These are phyloP conservation scores for Penicillium cataractarum DNA, from an alignment of 495 filamentous ascomycete genomes.

Conservation along the genomic window DNA sequence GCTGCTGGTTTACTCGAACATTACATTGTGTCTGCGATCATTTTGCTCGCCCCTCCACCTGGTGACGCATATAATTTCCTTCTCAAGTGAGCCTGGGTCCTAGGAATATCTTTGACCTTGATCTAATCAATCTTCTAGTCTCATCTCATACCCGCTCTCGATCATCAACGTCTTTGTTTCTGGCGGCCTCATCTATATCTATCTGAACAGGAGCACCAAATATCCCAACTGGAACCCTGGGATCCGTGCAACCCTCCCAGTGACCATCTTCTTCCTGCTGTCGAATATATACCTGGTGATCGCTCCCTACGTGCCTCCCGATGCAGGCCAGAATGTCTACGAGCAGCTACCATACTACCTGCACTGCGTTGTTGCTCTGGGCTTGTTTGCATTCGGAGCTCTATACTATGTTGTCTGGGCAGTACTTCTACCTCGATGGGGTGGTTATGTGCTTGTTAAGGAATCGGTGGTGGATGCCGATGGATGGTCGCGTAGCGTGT, in stretches of 20 bases:
- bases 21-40: slow-evolving; percentile 60
- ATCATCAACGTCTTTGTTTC: slow-evolving; percentile 65
- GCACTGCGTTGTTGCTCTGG: slow-evolving; percentile 61
- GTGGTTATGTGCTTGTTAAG: slow-evolving; percentile 62
- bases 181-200: slow-evolving; percentile 58
- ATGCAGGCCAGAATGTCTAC: slow-evolving; percentile 58
- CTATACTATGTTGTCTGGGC: slow-evolving; percentile 63
- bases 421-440: slow-evolving; percentile 52
- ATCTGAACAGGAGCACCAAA: slow-evolving; percentile 48
- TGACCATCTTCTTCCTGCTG: slow-evolving; percentile 59
- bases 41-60: slow-evolving; percentile 65
- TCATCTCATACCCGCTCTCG: slow-evolving; percentile 64
- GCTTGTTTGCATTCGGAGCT: slow-evolving; percentile 56
- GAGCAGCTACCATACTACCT: slow-evolving; percentile 68
- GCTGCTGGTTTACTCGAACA: slow-evolving; percentile 65
- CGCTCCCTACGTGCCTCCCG: slow-evolving; percentile 68
- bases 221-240: slow-evolving; percentile 43
- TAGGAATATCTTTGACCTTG: slow-evolving; percentile 22
- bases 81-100: slow-evolving; percentile 51
- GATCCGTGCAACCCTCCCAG: slow-evolving; percentile 40
- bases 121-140: slow-evolving; percentile 40
- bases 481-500: slow-evolving; percentile 52
- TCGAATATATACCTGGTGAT: slow-evolving; percentile 62
- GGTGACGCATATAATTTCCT: slow-evolving; percentile 69
- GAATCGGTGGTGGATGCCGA: slow-evolving; percentile 60